Evolutionary conservation across 352 stramenopile species (phyloP).

Genomic region (Poterioochromonas sp.): DNA sequence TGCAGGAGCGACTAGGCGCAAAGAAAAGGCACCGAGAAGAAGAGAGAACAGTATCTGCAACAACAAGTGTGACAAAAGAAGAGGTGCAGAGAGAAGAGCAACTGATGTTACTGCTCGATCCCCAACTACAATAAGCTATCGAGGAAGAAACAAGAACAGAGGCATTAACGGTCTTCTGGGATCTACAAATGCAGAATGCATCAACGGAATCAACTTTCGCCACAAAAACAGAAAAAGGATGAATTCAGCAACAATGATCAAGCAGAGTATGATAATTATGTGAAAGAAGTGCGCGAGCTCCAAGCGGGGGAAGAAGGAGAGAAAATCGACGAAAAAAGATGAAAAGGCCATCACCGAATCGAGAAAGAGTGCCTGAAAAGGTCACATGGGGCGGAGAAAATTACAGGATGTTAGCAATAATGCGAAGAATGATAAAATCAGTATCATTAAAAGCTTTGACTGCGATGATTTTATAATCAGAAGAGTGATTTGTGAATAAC

Average conservation of each 20-base stretch:
- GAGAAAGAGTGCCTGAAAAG: not conserved
- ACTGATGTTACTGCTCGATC: not conserved
- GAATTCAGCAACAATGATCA: not conserved
- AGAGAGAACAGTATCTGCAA: not conserved
- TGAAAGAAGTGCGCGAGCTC: conserved; percentile 1
- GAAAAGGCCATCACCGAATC: not conserved
- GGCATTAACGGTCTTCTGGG: not conserved
- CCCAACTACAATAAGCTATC: not conserved
- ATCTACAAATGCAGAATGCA: conserved; percentile 2
- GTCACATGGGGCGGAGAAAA: not conserved
- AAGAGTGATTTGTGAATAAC: not conserved
- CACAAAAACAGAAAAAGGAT: not conserved
- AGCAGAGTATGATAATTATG: not conserved
- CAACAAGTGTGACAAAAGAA: not conserved
- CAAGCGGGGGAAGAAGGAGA: conserved; percentile 16
- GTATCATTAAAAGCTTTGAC: not conserved
- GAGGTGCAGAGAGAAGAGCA: conserved; percentile 17
- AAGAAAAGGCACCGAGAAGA: not conserved
- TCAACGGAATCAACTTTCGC: not conserved
- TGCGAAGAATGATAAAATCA: not conserved
- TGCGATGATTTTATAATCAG: not conserved
- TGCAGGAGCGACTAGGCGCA: not conserved
- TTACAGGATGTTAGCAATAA: not conserved
- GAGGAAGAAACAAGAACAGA: not conserved
- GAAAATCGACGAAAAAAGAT: conserved; percentile 18